Evolutionary conservation across 306 rosid genomes (phyloP), one percentile per base, ranked within the genome.

Genomic region (Potentilla sterilis): DNA sequence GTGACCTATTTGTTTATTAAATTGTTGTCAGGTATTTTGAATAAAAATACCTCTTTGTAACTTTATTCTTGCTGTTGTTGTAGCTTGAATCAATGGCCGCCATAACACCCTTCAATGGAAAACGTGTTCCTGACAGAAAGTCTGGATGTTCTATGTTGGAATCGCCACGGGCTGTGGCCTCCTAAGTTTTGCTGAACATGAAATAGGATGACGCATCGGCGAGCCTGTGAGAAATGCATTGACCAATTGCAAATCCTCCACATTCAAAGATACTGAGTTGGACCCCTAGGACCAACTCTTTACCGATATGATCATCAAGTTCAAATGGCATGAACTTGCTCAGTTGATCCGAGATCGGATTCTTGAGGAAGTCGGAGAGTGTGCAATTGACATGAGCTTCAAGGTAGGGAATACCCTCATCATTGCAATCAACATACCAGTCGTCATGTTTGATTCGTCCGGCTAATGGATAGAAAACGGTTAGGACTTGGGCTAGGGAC

Each of bases 381-480:
- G 1, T 48, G 3, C 46, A 70, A 3, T 70, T 70, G 16, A 80
- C 59, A 6, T 4, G 35, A 8, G 83, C 75, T 78, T 76, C 85
- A 0, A 44, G 1, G 70, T 37, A 89, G 21, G 84, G 83, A 38
- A 85, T 52, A 10, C 94, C 89, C 15, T 76, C 46, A 48, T 84
- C 88, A 21, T 47, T 82, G 78, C 94, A 85, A 38, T 77, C 4
- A 6, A 87, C 28, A 28, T 1, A 12, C 73, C 65, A 75, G 13
- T 9, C 2, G 4, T 75, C 42, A 3, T 12, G 52, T 13, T 22
- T 24, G 35, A 59, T 49, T 66, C 83, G 49, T 3, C 88, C 85
- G 1, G 79, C 81, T 1, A 84, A 68, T 0, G 85, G 88, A 67
- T 84, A 81, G 70, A 9, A 85, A 12, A 72, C 54, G 68, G 85